Base-by-base conservation (phyloP, 768 basidiomycete genomes). In the Symmetrospora coprosmae region DNA sequence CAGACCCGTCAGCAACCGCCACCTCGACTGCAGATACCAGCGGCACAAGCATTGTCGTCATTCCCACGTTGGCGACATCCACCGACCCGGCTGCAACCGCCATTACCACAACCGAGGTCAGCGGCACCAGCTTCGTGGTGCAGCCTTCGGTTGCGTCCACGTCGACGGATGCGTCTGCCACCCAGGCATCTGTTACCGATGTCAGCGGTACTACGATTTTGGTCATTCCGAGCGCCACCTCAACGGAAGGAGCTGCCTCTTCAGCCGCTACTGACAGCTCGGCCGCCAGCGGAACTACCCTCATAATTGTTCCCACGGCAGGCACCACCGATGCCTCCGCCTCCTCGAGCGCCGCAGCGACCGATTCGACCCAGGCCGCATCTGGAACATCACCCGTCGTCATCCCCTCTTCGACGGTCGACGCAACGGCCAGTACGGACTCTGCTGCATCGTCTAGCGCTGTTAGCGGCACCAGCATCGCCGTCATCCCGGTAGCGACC, bases 121-220 rank as follows among this genome's bases (percentile, higher is more conserved):
- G n/a, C n/a, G n/a, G 28, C 27, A 58, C 55, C 7, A 8, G 43
- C 41, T 27, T 58, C 33, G 43, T 58, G 7, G 55, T 58, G 8
- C 41, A 39, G 2, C 28, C 55, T 9, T 39, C 40, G 9, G 34
- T 8, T 45, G 27, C 25, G 11, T 11, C 45, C 23, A 21, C 8
- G 9, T n/a, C 45, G 23, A 21, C n/a, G 9, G 25, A 9, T 11
- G 45, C 45, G 9, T 9, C 21, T 21, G 17, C 21, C 9, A 13
- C 33, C 28, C 25, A 53, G 37, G 28, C 13, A 11, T 50, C 49
- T 28, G 21, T 11, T 7, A 23, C 45, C 45, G 4, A 28, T 8
- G 45, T 47, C 9, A 31, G 27, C 21, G 45, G 16, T 14, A 25
- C 45, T 23, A 47, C 45, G 5, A 47, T 25, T 47, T 25, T 25